Evolutionary conservation across 192 early-diverging fungal genomes (phyloP).

Genomic region (Umbelopsis vinacea): DNA sequence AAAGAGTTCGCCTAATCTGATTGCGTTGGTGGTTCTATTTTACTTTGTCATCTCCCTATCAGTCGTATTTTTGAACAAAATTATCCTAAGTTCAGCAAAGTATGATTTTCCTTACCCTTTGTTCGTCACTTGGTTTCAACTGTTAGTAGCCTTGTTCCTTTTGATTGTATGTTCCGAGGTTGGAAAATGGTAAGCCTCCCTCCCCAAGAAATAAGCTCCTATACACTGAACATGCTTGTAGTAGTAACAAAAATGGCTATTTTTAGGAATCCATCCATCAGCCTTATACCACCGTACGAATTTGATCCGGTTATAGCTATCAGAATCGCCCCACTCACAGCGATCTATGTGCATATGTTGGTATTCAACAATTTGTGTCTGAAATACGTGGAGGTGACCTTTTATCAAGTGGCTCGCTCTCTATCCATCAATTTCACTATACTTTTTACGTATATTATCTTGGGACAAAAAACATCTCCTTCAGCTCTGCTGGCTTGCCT

Average conservation of each 20-base stretch:
- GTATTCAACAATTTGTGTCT: conserved; percentile 64
- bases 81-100: conserved; percentile 53
- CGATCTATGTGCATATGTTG: conserved; percentile 63
- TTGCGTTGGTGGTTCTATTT: conserved; percentile 53
- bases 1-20: conserved; percentile 35
- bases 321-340: conserved; percentile 53
- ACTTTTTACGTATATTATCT: conserved; percentile 53
- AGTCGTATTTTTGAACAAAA: conserved; percentile 63
- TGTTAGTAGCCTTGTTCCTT: conserved; percentile 54
- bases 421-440: conserved; percentile 66
- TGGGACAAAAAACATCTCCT: conserved; percentile 46
- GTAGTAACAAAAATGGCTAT: background rate
- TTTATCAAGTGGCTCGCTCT: conserved; percentile 65
- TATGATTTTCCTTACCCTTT: conserved; percentile 64
- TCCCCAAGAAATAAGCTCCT: background rate
- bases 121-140: conserved; percentile 63
- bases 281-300: conserved; percentile 58
- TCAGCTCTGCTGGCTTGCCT: conserved; percentile 50
- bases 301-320: conserved; percentile 49
- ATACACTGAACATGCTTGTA: no score
- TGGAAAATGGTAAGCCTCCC: conserved; percentile 51
- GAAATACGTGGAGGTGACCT: conserved; percentile 64
- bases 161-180: conserved; percentile 49
- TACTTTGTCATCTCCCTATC: conserved; percentile 58
- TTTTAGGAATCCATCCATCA: conserved; percentile 41